Conservation (phyloP, 2,329 filamentous ascomycete species). For the Paraphaeosphaeria minitans region DNA sequence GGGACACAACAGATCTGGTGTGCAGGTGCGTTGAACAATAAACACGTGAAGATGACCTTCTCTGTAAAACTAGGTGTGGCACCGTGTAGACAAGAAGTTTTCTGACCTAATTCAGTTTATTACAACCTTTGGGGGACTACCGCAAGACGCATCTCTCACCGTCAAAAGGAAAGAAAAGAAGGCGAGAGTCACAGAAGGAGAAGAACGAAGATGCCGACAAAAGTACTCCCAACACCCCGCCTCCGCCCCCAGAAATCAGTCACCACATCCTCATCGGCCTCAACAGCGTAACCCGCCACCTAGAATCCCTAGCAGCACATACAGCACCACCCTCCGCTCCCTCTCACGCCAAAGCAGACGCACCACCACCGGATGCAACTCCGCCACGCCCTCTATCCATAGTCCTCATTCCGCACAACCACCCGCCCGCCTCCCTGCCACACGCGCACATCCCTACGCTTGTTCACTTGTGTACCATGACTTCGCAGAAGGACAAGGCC, state of each 20-base stretch:
- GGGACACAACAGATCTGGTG: constrained; percentile 68
- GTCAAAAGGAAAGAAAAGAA: constrained; percentile 66
- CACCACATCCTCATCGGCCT: constrained; percentile 68
- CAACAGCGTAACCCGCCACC: constrained; percentile 64
- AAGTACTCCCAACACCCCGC: constrained; percentile 20
- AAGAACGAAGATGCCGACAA: constrained; percentile 1
- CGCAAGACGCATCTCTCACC: constrained; percentile 58
- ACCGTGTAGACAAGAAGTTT: neutral
- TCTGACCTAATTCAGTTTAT: constrained; percentile 55
- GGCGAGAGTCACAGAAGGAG: constrained; percentile 43
- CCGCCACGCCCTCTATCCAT: constrained; percentile 24
- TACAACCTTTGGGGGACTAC: constrained; percentile 68
- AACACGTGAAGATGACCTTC: too few species aligned
- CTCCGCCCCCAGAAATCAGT: constrained; percentile 56
- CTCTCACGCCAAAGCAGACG: neutral
- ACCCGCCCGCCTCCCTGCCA: constrained; percentile 37
- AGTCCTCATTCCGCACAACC: constrained; percentile 41
- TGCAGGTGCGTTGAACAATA: constrained; percentile 60
- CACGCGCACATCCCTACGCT: constrained; percentile 44
- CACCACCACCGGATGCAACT: neutral
- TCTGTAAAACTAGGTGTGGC: too few species aligned
- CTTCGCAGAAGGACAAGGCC: neutral
- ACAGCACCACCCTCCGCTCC: constrained; percentile 21
- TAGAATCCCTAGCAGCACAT: constrained; percentile 55
- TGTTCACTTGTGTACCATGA: constrained; percentile 31